Evolutionary conservation across 371 early-diverging fungal genomes (phyloP), one percentile per base, ranked within the genome.

Genomic region (Mortierella sp.): DNA sequence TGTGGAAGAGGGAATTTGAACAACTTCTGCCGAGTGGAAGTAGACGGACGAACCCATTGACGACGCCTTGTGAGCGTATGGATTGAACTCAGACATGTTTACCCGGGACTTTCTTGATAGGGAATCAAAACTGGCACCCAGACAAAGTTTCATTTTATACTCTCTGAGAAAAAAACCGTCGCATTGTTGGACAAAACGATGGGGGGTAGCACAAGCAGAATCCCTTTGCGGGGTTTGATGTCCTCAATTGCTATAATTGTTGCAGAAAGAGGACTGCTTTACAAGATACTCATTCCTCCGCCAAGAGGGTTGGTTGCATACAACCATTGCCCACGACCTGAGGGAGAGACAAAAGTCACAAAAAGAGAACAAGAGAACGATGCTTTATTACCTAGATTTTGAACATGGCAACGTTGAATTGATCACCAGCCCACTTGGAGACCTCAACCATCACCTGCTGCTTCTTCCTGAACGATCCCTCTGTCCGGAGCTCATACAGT

Each of bases 401-500:
- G 64, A 84, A 84, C 74, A 76, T 73, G 48, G 71, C 26, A 14
- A 87, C 81, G 63, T 88, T 86, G 67, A 92, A 91, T 16, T 87
- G 89, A 79, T 92, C 92, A 5, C 92, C 92, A 1, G 89, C 89
- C 89, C 89, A 91, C 26, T 88, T 82, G 65, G 89, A 86, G 19
- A 92, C 89, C 47, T 90, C 89, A 16, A 87, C 85, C 86, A 91
- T 79, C 61, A 89, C 70, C 40, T 85, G 83, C 24, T 89, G 82
- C 72, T 92, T 91, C 70, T 85, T 88, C 37, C 81, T 82, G 4
- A 85, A 80, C 2, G 89, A 85, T 48, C 87, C 82, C 53, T 91
- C 92, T 44, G 86, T 88, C 26, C 91, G 77, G 50, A 92, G 81
- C 65, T 91, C 92, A 77, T 88, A 91, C 26, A 92, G 76, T 6